Conservation (phyloP, 177 flowering plant species). For the Vitis hybrid region DNA sequence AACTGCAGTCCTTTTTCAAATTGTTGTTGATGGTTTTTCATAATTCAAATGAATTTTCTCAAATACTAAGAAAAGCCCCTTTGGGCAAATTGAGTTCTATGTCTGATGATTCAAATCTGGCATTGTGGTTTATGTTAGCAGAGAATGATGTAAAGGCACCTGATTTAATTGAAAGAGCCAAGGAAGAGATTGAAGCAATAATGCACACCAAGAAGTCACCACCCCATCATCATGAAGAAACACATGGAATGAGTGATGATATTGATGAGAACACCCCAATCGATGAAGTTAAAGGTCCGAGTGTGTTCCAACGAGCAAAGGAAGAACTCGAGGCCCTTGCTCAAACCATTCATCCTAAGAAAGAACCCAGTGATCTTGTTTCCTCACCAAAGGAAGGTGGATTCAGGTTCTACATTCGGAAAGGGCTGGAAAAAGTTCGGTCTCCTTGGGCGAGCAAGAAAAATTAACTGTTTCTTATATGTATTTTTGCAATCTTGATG, state of each 20-base stretch:
- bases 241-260: conserved; percentile 48
- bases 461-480: conserved; percentile 1
- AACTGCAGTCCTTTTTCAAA: too few relatives aligned
- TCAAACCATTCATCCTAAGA: conserved; percentile 39
- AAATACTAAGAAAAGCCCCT: background rate
- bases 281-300: conserved; percentile 49
- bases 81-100: background rate
- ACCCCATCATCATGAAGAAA: conserved; percentile 36
- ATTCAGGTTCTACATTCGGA: conserved; percentile 23
- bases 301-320: conserved; percentile 41
- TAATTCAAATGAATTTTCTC: background rate
- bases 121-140: conserved; percentile 1
- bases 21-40: background rate
- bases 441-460: conserved; percentile 23
- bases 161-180: conserved; percentile 18
- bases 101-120: background rate
- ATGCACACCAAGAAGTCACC: conserved; percentile 16
- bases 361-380: conserved; percentile 18
- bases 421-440: conserved; percentile 32
- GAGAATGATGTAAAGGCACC: conserved; percentile 19
- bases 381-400: conserved; percentile 27
- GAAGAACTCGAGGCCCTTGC: conserved; percentile 53
- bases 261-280: conserved; percentile 42
- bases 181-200: conserved; percentile 27
- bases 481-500: background rate